These are phyloP conservation scores for Trametes meyenii DNA, from an alignment of 768 basidiomycete species.

Conservation along the genomic window DNA sequence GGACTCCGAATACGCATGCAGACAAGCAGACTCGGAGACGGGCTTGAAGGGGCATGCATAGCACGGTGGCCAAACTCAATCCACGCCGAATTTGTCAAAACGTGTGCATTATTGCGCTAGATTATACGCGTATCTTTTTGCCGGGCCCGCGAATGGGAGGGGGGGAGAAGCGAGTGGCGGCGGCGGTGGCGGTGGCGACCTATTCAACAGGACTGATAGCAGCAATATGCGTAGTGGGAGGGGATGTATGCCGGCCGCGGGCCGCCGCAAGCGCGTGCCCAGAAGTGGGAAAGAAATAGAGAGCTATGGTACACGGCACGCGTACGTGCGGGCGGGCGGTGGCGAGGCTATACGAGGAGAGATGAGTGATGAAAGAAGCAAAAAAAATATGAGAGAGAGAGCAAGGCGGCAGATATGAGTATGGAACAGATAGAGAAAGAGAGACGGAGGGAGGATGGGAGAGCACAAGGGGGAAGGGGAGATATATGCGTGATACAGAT, in stretches of 20 bases:
- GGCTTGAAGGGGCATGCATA: too few relatives aligned
- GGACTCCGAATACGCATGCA: too few relatives aligned
- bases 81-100: neutral
- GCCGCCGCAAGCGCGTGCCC: neutral
- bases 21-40: too few relatives aligned
- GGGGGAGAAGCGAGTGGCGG: neutral
- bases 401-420: neutral
- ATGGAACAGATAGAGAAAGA: conserved; percentile 6
- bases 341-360: neutral
- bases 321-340: neutral
- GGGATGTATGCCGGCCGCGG: neutral
- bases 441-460: conserved; percentile 1
- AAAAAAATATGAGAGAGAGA: neutral
- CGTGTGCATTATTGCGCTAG: conserved; percentile 6
- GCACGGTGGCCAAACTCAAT: neutral
- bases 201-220: too few relatives aligned
- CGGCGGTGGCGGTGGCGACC: neutral
- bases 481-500: conserved; percentile 5
- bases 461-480: neutral
- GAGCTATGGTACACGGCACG: conserved; percentile 15
- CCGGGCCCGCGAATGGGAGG: neutral
- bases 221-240: too few relatives aligned
- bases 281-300: neutral
- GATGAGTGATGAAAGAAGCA: neutral
- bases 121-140: conserved; percentile 16